Percentiles rank a stretch among this genome's conserved stretches.
Evolutionary conservation across 164 flowering plant species (phyloP).

Genomic region (Santalum album): DNA sequence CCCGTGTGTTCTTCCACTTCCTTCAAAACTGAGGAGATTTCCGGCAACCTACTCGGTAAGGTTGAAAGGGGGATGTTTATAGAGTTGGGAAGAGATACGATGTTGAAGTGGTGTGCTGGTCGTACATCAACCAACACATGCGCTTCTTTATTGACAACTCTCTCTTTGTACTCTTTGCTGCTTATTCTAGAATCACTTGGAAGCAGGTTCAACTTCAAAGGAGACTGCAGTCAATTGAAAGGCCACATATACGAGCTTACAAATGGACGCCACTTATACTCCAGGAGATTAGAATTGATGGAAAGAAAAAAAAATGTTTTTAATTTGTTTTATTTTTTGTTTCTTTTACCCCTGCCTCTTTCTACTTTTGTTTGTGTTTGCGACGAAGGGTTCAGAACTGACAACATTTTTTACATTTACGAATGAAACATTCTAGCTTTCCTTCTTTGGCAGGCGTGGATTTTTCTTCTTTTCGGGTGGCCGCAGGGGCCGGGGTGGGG

Average conservation of each 20-base stretch:
- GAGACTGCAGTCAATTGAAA: slow-evolving; percentile 37
- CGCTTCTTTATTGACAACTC: slow-evolving; percentile 43
- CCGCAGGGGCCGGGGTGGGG: too few species aligned
- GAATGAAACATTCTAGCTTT: too few species aligned
- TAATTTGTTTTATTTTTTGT: too few species aligned
- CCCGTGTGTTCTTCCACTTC: slow-evolving; percentile 22
- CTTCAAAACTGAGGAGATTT: slow-evolving; percentile 42
- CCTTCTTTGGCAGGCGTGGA: too few species aligned
- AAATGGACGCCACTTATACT: too few species aligned
- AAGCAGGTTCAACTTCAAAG: slow-evolving; percentile 62
- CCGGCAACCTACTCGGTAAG: slow-evolving; percentile 46
- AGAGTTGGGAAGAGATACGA: slow-evolving; percentile 72
- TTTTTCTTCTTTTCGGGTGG: too few species aligned
- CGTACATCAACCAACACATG: slow-evolving; percentile 83
- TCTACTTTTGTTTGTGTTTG: too few species aligned
- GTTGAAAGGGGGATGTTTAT: slow-evolving; percentile 64
- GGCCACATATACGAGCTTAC: neutral
- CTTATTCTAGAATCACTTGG: slow-evolving; percentile 57
- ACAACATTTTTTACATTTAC: too few species aligned
- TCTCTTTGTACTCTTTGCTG: slow-evolving; percentile 59
- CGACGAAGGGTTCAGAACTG: too few species aligned
- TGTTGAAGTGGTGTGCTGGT: slow-evolving; percentile 80
- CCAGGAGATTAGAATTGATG: too few species aligned
- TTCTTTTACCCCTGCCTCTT: too few species aligned
- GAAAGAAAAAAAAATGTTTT: too few species aligned